phyloP scores from a whole-genome alignment of 2,329 filamentous ascomycete species.

The Fusarium buharicum region DNA sequence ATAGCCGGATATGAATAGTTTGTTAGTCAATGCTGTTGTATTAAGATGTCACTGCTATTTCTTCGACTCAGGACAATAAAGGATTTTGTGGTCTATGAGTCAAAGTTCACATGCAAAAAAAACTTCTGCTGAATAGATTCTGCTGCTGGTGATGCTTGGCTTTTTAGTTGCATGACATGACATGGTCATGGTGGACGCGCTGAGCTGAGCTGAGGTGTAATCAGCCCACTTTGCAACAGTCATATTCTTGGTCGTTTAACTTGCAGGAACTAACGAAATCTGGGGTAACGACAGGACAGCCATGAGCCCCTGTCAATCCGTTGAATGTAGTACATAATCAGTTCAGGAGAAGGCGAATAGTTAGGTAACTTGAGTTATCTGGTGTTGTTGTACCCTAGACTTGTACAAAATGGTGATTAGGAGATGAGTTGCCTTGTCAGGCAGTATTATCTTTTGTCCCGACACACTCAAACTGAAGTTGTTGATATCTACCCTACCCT shows the following conservation, averaged over 20 bases:
- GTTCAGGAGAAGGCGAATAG: neutral
- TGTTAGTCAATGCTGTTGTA: conserved; percentile 11
- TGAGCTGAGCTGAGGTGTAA: conserved; percentile 25
- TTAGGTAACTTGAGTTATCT: neutral
- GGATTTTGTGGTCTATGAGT: too few relatives aligned
- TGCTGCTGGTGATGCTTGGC: conserved; percentile 16
- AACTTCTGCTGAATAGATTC: neutral
- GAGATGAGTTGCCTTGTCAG: too few relatives aligned
- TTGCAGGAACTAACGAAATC: conserved; percentile 16
- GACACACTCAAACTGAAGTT: too few relatives aligned
- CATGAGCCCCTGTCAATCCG: neutral
- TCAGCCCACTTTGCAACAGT: conserved; percentile 29
- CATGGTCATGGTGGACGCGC: neutral
- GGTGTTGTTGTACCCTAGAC: neutral
- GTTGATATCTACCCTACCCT: neutral
- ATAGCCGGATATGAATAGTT: neutral
- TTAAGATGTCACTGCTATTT: conserved; percentile 7
- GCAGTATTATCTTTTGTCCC: too few relatives aligned
- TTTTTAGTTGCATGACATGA: neutral
- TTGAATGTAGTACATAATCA: conserved; percentile 5
- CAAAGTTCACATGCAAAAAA: too few relatives aligned
- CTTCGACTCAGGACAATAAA: too few relatives aligned
- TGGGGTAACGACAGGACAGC: conserved; percentile 9
- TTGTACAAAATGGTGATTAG: neutral
- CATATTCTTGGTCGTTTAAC: conserved; percentile 5